Percentiles rank a stretch among this genome's conserved stretches.
phyloP scores from a whole-genome alignment of 2,329 filamentous ascomycete genomes.

The Parastagonospora nodorum region DNA sequence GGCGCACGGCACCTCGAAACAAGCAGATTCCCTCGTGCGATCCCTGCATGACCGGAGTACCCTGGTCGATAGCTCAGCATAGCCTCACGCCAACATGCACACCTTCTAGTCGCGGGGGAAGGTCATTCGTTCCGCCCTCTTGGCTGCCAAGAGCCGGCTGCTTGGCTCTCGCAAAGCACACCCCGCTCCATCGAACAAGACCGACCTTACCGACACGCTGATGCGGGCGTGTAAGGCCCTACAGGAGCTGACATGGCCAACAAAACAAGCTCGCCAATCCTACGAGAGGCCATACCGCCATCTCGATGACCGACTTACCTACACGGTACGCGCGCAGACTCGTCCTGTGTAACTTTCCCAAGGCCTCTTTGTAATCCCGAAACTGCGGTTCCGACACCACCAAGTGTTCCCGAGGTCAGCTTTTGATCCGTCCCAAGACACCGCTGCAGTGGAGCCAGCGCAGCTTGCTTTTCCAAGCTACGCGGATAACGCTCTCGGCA shows the following conservation, averaged over 20 bases:
- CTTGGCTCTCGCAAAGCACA: constrained; percentile 6
- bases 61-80: constrained; percentile 23
- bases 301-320: constrained; percentile 11
- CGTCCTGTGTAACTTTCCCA: constrained; percentile 19
- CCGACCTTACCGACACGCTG: background rate
- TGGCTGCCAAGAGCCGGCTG: constrained; percentile 11
- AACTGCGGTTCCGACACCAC: constrained; percentile 21
- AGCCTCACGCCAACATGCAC: constrained; percentile 42
- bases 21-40: constrained; percentile 15
- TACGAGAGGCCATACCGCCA: background rate
- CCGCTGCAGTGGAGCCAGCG: constrained; percentile 18
- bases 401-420: constrained; percentile 9
- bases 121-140: constrained; percentile 27
- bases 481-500: background rate
- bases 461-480: constrained; percentile 10
- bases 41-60: constrained; percentile 12
- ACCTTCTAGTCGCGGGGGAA: constrained; percentile 13
- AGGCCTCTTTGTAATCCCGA: constrained; percentile 13
- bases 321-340: constrained; percentile 8
- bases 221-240: constrained; percentile 5
- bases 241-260: constrained; percentile 3
- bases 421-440: constrained; percentile 9
- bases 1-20: background rate
- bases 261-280: background rate
- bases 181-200: constrained; percentile 17